Percentiles rank a stretch among this genome's conserved stretches.
These are phyloP conservation scores for Fraxinus sp. DNA, from an alignment of 305 asterid species.

Conservation along the genomic window DNA sequence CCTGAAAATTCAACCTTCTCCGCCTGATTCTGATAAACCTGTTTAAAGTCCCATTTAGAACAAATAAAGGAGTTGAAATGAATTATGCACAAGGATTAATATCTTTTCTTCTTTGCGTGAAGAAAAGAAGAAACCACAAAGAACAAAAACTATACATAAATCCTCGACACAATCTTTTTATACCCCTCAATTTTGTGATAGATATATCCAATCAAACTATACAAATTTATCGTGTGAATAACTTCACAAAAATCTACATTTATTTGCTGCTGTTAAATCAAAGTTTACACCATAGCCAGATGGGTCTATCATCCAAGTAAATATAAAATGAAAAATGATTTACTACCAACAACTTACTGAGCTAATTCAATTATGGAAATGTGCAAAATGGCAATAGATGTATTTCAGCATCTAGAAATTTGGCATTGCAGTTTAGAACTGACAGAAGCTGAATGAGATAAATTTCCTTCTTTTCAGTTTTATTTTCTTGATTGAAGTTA, in stretches of 20 bases:
- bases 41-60: constrained; percentile 31
- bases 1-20: constrained; percentile 96
- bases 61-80: constrained; percentile 17
- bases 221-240: neutral
- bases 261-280: neutral
- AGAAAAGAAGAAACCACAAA: neutral
- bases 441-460: neutral
- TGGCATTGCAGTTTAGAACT: neutral
- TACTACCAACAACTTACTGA: neutral
- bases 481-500: neutral
- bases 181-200: neutral
- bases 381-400: neutral
- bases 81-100: constrained; percentile 1
- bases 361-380: neutral
- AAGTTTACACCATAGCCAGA: neutral
- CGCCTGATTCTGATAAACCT: constrained; percentile 74
- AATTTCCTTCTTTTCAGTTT: neutral
- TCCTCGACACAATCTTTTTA: neutral
- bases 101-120: neutral
- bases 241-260: neutral
- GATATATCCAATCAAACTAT: neutral
- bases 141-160: neutral
- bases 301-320: neutral
- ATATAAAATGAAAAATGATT: neutral
- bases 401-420: neutral